phyloP scores from a whole-genome alignment of 2,329 filamentous ascomycete genomes.

The Pestalotiopsis sp. region DNA sequence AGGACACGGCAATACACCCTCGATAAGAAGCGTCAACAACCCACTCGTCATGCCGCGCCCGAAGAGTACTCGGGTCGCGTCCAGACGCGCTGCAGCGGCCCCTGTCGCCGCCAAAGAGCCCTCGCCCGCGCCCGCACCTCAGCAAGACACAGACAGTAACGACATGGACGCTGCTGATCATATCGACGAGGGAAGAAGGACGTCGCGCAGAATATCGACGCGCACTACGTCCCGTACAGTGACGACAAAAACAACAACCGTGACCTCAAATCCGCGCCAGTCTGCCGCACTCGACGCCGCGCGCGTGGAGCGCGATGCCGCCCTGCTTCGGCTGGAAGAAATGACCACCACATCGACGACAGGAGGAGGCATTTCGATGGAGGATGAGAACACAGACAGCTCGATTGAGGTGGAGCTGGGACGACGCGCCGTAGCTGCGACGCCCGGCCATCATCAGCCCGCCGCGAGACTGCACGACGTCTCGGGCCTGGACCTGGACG shows the following conservation, averaged over 20 bases:
- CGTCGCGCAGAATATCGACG: not conserved
- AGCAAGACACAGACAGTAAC: conserved; percentile 20
- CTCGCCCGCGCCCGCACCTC: conserved; percentile 8
- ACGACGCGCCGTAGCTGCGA: conserved; percentile 20
- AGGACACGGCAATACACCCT: not conserved
- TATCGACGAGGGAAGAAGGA: conserved; percentile 27
- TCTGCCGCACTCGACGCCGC: conserved; percentile 21
- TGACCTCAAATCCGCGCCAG: conserved; percentile 18
- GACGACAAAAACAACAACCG: not conserved
- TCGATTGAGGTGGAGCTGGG: conserved; percentile 20
- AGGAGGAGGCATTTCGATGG: conserved; percentile 16
- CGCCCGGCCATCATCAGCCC: conserved; percentile 19
- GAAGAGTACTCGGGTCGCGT: conserved; percentile 25
- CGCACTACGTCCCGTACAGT: not conserved
- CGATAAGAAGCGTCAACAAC: not conserved
- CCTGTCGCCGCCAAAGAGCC: conserved; percentile 7
- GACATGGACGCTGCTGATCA: conserved; percentile 33
- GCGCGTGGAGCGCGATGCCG: conserved; percentile 28
- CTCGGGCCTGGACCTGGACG: conserved; percentile 32
- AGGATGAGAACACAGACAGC: conserved; percentile 19
- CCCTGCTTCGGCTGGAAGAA: conserved; percentile 30
- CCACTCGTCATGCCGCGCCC: conserved; percentile 28
- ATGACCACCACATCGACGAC: conserved; percentile 27
- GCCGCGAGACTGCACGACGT: conserved; percentile 25
- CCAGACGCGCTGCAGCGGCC: conserved; percentile 18